Percentiles rank a stretch among this genome's conserved stretches.
These are phyloP conservation scores for Beta corolliflora DNA, from an alignment of 179 eudicot species.

Conservation along the genomic window DNA sequence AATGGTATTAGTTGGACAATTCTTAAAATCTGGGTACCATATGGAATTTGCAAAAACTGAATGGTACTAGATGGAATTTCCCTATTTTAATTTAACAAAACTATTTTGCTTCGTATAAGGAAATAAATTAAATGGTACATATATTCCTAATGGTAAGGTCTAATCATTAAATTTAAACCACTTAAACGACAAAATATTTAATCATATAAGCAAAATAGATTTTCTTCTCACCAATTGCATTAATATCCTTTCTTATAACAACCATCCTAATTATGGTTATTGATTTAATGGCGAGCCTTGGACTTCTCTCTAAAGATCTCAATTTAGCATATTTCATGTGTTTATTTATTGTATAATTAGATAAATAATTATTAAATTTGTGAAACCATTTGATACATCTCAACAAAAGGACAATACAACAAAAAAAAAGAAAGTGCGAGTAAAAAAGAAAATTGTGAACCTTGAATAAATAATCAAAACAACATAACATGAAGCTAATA, in stretches of 20 bases:
- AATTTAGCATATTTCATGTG: conserved; percentile 6
- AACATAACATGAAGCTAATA: conserved; percentile 19
- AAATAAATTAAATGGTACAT: background rate
- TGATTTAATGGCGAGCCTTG: conserved; percentile 20
- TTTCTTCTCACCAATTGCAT: background rate
- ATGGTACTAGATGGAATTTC: too few species aligned
- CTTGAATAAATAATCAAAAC: background rate
- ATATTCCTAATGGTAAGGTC: background rate
- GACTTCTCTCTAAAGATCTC: conserved; percentile 21
- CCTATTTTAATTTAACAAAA: background rate
- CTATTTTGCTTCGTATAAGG: background rate
- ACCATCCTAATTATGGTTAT: conserved; percentile 14
- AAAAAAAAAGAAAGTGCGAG: background rate
- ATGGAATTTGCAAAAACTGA: too few species aligned
- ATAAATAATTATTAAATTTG: conserved; percentile 1
- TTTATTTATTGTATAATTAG: conserved; percentile 2
- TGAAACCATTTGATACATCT: background rate
- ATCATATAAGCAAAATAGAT: background rate
- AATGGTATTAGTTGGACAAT: too few species aligned
- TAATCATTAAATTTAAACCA: background rate
- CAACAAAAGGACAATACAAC: background rate
- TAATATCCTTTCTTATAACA: background rate
- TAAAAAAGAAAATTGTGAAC: background rate
- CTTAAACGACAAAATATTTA: background rate
- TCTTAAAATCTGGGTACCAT: too few species aligned